Evolutionary conservation across 768 basidiomycete species (phyloP), one percentile per base, ranked within the genome.

Genomic region (Trametes meyenii): DNA sequence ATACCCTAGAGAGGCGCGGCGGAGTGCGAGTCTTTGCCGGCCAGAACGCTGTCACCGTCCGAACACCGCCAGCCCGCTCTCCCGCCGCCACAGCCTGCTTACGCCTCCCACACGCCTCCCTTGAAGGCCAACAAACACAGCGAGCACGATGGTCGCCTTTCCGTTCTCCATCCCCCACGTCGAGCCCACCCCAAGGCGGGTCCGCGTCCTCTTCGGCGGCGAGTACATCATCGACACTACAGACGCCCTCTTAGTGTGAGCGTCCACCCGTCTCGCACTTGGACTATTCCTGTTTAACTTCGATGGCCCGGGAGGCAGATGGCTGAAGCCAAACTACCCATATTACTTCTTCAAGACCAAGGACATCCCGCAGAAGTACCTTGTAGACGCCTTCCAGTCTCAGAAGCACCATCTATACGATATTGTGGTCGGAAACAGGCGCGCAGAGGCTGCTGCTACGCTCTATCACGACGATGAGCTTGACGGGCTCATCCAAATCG

Each of bases 181-280:
- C 35, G 85, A 88, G 68, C 69, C 78, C 45, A 75, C 76, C 6
- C 69, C 67, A 16, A 86, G 79, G 67, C 81, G 85, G 13, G 74
- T 88, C 17, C 78, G 86, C 60, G 85, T 81, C 10, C 70, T 86
- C 39, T 83, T 83, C 49, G 76, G 70, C 5, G 83, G 83, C 1
- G 70, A 77, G 50, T 81, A 79, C 54, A 68, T 88, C 44, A 76
- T 87, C 46, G 86, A 88, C 66, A 84, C 83, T 0, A 74, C 59
- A n/a, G 75, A 81, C 11, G 78, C 86, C 17, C 86, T 83, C 66
- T 76, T 86, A 21, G 85, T 87, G 87, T 88, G 69, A 64, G 85
- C 72, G 16, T 21, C 6, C 40, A 26, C 4, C 33, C 21, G 26
- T n/a, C 46, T 24, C 19, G 35, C 46, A 17, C 52, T 16, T 26